phyloP scores from a whole-genome alignment of 2,329 filamentous ascomycete genomes.

The Sporothrix luriei region DNA sequence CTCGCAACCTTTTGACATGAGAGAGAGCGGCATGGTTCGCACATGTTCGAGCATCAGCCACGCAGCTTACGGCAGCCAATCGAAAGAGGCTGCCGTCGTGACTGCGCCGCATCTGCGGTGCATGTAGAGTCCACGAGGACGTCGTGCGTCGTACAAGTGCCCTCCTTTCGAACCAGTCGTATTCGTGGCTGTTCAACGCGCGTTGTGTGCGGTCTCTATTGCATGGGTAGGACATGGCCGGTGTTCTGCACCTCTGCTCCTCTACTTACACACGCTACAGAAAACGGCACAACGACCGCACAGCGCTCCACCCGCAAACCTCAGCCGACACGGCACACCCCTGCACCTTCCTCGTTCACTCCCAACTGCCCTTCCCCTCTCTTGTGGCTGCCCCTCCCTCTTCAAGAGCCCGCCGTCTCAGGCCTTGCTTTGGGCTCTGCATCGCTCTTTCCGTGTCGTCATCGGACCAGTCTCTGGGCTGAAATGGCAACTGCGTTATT shows the following conservation, averaged over 20 bases:
- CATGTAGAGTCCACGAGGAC: not conserved
- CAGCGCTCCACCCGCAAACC: not conserved
- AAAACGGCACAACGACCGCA: not conserved
- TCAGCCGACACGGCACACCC: slow-evolving; percentile 12
- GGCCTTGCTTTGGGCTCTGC: slow-evolving; percentile 20
- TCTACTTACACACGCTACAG: not conserved
- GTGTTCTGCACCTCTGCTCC: not conserved
- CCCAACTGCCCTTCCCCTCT: not conserved
- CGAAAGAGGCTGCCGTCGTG: not conserved
- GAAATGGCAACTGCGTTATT: too few relatives aligned
- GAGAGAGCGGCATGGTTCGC: too few relatives aligned
- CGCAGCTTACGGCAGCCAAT: not conserved
- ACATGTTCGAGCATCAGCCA: not conserved
- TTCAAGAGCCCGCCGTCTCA: slow-evolving; percentile 10
- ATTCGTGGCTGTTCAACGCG: too few relatives aligned
- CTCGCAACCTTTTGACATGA: too few relatives aligned
- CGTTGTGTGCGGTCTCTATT: too few relatives aligned
- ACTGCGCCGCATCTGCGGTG: not conserved
- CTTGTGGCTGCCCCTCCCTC: not conserved
- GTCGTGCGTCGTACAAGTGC: too few relatives aligned
- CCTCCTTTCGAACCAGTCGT: not conserved
- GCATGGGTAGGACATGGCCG: too few relatives aligned
- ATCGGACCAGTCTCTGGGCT: slow-evolving; percentile 25
- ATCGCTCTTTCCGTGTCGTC: slow-evolving; percentile 28
- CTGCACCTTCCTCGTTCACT: not conserved